Percentiles rank a stretch among this genome's conserved stretches.
Evolutionary conservation across 306 rosid genomes (phyloP).

Genomic region (Crotalaria pallida): DNA sequence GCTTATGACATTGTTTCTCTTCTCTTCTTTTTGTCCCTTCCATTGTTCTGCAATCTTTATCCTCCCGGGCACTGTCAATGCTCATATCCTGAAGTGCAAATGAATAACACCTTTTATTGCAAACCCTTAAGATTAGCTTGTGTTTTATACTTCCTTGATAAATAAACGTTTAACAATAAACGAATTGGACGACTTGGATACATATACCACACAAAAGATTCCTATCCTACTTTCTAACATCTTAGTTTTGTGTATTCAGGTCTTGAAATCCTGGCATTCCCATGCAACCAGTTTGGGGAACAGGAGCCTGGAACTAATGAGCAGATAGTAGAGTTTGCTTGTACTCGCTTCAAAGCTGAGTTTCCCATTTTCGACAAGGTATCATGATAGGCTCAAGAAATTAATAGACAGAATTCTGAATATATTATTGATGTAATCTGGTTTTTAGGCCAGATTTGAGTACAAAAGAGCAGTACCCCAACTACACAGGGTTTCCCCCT

Average conservation of each 20-base stretch:
- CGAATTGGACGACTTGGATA: background rate
- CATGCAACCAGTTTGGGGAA: conserved; percentile 95
- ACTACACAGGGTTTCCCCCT: too few relatives aligned
- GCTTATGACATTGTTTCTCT: background rate
- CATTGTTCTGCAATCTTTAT: background rate
- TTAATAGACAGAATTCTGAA: too few relatives aligned
- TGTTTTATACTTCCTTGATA: background rate
- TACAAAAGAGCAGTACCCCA: too few relatives aligned
- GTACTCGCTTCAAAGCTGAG: conserved; percentile 95
- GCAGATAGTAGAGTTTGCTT: conserved; percentile 73
- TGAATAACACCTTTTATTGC: background rate
- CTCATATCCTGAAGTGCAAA: background rate
- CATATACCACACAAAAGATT: background rate
- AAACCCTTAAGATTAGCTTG: background rate
- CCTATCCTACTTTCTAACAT: background rate
- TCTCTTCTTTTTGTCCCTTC: background rate
- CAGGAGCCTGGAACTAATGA: conserved; percentile 94
- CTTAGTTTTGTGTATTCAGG: conserved; percentile 32
- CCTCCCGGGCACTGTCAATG: background rate
- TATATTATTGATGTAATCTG: too few relatives aligned
- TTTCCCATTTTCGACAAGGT: conserved; percentile 94
- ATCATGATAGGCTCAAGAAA: too few relatives aligned
- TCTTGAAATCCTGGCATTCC: conserved; percentile 89
- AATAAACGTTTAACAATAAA: background rate
- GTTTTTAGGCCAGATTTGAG: too few relatives aligned